Percentiles rank a stretch among this genome's conserved stretches.
phyloP scores from a whole-genome alignment of 1,139 yeast species.

The Scheffersomyces lignicola region DNA sequence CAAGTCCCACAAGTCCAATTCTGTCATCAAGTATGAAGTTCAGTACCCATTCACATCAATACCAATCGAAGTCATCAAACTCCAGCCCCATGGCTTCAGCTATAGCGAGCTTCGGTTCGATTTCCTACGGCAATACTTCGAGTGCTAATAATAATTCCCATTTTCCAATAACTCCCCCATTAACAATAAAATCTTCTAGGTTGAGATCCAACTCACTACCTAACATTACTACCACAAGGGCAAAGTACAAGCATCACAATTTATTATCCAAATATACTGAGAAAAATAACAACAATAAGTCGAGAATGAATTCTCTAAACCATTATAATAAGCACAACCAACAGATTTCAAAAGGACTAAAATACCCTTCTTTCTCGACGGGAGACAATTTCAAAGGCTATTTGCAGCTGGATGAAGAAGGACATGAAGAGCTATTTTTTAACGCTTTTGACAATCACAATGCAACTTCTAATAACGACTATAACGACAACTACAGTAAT shows the following conservation, averaged over 20 bases:
- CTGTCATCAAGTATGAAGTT: constrained; percentile 3
- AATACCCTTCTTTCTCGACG: constrained; percentile 1
- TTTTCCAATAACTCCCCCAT: constrained; percentile 1
- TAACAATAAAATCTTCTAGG: neutral
- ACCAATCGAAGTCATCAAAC: neutral
- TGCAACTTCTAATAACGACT: neutral
- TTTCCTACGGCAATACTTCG: constrained; percentile 1
- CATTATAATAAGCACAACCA: neutral
- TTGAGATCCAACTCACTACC: constrained; percentile 3
- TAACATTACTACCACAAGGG: neutral
- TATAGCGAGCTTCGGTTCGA: neutral
- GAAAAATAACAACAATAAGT: constrained; percentile 1
- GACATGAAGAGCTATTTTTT: neutral
- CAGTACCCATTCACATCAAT: neutral
- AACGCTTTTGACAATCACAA: neutral
- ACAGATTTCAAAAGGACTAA: neutral
- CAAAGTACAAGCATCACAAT: constrained; percentile 3
- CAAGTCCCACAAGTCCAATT: constrained; percentile 3
- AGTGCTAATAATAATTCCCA: neutral
- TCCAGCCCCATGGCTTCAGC: constrained; percentile 1
- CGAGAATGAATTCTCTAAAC: neutral
- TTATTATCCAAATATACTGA: constrained; percentile 2
- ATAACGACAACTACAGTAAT: neutral
- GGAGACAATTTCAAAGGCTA: neutral
- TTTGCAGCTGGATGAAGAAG: constrained; percentile 1